A percentile compares a stretch with the other conserved stretches of the same genome.
These are phyloP conservation scores for Darksidea phi DNA, from an alignment of 495 filamentous ascomycete species.

Conservation along the genomic window DNA sequence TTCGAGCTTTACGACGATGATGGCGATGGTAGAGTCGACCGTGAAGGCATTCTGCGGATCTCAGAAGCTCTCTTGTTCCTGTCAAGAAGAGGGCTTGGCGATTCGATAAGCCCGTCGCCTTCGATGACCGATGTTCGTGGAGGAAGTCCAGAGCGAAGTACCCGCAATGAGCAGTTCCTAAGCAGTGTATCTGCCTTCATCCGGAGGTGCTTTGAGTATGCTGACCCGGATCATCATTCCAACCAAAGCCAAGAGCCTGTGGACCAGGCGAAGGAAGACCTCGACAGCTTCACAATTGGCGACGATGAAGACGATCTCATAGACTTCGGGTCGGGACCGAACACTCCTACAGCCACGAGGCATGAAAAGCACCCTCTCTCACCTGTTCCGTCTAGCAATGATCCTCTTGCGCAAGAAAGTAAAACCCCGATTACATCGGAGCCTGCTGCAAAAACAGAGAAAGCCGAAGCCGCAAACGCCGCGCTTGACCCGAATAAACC, in stretches of 20 bases:
- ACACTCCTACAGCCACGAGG: constrained; percentile 15
- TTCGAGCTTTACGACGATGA: constrained; percentile 96
- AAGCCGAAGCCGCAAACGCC: constrained; percentile 69
- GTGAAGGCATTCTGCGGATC: constrained; percentile 92
- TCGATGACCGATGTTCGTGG: constrained; percentile 30
- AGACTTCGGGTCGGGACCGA: constrained; percentile 48
- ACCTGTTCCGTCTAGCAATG: constrained; percentile 20
- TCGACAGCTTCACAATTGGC: constrained; percentile 71
- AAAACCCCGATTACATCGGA: constrained; percentile 19
- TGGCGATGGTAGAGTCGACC: constrained; percentile 87
- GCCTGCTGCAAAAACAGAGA: constrained; percentile 48
- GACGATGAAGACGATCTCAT: constrained; percentile 74
- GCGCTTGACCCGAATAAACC: constrained; percentile 91
- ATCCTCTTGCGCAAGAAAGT: constrained; percentile 8
- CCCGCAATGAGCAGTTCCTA: constrained; percentile 75
- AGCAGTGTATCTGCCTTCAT: constrained; percentile 94
- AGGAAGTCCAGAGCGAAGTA: constrained; percentile 41
- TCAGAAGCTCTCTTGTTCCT: constrained; percentile 93
- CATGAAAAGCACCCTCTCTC: constrained; percentile 21
- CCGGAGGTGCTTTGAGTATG: constrained; percentile 94
- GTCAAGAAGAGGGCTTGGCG: constrained; percentile 80
- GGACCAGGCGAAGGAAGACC: constrained; percentile 43
- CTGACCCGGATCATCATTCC: constrained; percentile 80
- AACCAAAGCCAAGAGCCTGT: constrained; percentile 46
- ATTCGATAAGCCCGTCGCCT: constrained; percentile 55